Evolutionary conservation across 2,329 filamentous ascomycete species (phyloP), one percentile per base, ranked within the genome.

Genomic region (Epichloe sibirici): DNA sequence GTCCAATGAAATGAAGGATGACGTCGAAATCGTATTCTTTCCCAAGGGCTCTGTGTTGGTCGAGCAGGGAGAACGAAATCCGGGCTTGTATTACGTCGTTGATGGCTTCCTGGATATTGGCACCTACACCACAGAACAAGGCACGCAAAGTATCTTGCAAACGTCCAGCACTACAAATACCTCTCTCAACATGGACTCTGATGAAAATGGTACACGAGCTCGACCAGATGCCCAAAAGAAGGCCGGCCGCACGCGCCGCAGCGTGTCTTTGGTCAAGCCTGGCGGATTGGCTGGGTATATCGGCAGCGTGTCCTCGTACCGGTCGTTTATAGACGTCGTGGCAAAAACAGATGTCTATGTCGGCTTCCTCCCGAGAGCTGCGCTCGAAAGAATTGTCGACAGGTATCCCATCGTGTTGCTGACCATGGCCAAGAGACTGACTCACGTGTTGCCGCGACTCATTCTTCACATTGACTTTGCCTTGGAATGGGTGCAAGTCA

Each of bases 301-400:
- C 35, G 90, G 93, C 5, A 93, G 90, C 0, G 85, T 98, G 17
- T 95, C 93, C 2, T 95, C 90, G 0, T 95, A 96, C 65, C 78
- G 93, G 28, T 98, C 93, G 0, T 96, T 97, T 64, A 93, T 95
- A 21, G 91, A 97, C 63, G 90, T 98, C 2, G 86, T 91, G 39
- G 94, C 93, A 3, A 97, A 97, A 70, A 98, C 94, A 0, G 93
- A 98, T 68, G 93, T 97, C 2, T 97, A 96, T 62, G 93, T 98
- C 13, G 93, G 93, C 1, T 98, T 98, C 58, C 72, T 98, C 12
- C 93, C 93, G 0, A 79, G 90, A 34, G 78, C 82, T 0, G 87
- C 90, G 0, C 76, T 98, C 31, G 93, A 98, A 64, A 81, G 90
- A 57, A 93, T 98, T 46, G 89, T 95, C 1, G 93, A 98, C 58